Conservation (phyloP, 257 asterid genomes). For the Solanum megistacrolobum region DNA sequence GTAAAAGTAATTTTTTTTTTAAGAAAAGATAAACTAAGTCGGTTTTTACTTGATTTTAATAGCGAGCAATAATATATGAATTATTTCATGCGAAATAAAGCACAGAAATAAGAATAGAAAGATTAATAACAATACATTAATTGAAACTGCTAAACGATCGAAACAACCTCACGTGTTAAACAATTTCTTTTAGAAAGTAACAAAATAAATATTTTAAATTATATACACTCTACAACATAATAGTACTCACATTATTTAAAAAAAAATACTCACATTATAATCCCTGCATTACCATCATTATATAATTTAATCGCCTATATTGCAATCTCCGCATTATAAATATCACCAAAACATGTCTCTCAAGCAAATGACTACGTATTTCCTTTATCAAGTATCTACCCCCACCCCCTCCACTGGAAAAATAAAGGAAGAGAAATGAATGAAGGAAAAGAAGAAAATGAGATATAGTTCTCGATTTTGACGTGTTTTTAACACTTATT, state of each 20-base stretch:
- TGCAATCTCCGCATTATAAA: neutral
- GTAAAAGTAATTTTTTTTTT: too few relatives aligned
- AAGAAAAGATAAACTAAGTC: accelerated
- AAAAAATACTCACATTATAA: too few relatives aligned
- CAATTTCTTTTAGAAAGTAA: too few relatives aligned
- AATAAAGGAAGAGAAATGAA: neutral
- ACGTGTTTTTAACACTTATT: too few relatives aligned
- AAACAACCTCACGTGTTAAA: neutral
- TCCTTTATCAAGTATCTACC: neutral
- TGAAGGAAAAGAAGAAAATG: neutral
- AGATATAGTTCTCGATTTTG: too few relatives aligned
- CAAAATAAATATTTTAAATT: too few relatives aligned
- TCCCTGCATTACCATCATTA: neutral
- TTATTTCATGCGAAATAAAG: neutral
- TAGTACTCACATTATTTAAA: too few relatives aligned
- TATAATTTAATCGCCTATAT: too few relatives aligned
- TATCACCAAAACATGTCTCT: neutral
- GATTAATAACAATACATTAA: neutral
- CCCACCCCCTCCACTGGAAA: neutral
- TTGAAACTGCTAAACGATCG: too few relatives aligned
- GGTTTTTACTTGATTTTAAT: too few relatives aligned
- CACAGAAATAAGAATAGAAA: neutral
- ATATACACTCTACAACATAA: too few relatives aligned
- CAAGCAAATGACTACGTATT: neutral
- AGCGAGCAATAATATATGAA: neutral